Evolutionary conservation across 2,329 filamentous ascomycete genomes (phyloP).

Genomic region (Paraconiothyrium brasiliense): DNA sequence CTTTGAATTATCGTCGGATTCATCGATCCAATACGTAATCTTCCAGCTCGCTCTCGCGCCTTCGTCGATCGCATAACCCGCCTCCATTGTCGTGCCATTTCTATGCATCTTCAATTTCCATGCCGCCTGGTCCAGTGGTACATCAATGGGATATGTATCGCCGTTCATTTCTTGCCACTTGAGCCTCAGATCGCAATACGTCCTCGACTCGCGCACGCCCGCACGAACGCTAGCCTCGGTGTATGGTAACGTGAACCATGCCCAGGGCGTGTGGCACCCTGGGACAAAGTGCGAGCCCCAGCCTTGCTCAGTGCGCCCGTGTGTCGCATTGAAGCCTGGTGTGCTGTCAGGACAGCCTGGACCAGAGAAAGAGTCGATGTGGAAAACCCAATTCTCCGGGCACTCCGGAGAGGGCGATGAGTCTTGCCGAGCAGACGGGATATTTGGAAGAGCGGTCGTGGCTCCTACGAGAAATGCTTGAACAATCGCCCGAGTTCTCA

Average conservation of each 20-base stretch:
- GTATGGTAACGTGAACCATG: constrained; percentile 7
- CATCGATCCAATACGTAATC: constrained; percentile 8
- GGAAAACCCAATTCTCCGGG: neutral
- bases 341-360: constrained; percentile 7
- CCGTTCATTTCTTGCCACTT: constrained; percentile 8
- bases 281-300: constrained; percentile 5
- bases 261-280: constrained; percentile 2
- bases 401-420: neutral
- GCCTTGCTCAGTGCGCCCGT: constrained; percentile 1
- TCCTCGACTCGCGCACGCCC: constrained; percentile 4
- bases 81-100: constrained; percentile 6
- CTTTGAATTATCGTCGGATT: neutral
- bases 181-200: constrained; percentile 5
- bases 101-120: constrained; percentile 12
- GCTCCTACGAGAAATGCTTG: neutral
- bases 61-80: constrained; percentile 1
- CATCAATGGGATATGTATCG: constrained; percentile 1
- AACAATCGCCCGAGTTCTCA: neutral
- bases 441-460: neutral
- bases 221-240: neutral
- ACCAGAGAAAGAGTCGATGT: constrained; percentile 4
- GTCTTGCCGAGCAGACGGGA: neutral
- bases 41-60: constrained; percentile 1
- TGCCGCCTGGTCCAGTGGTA: neutral
- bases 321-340: constrained; percentile 6